Percentiles rank a stretch among this genome's conserved stretches.
These are phyloP conservation scores for Eucalyptus erythrocorys DNA, from an alignment of 345 rosid genomes.

Conservation along the genomic window DNA sequence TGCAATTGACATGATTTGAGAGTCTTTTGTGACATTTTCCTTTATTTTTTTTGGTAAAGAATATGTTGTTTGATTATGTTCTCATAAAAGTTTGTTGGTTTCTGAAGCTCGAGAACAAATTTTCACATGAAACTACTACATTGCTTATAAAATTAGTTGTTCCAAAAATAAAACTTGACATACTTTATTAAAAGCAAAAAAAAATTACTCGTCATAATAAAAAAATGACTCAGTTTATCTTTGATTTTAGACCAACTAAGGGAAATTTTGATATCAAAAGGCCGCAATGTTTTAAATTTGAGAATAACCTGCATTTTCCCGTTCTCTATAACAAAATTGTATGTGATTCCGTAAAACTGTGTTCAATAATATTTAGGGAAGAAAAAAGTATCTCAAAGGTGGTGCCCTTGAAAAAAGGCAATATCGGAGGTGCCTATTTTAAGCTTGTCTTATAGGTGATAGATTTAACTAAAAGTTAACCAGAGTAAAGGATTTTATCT, in stretches of 20 bases:
- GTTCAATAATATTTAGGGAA: no score
- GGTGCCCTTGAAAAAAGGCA: no score
- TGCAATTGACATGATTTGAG: background rate
- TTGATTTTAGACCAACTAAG: background rate
- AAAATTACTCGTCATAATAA: background rate
- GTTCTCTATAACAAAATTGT: background rate
- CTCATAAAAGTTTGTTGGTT: accelerated
- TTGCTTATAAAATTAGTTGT: background rate
- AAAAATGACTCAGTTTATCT: background rate
- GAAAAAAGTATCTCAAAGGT: background rate
- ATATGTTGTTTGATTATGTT: background rate
- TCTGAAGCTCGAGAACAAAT: background rate
- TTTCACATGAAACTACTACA: background rate
- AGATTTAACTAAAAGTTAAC: no score
- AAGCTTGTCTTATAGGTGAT: no score
- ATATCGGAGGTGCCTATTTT: no score
- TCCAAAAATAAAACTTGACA: background rate
- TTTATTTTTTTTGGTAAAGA: background rate
- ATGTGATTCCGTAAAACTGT: no score
- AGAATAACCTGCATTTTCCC: background rate
- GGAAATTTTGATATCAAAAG: background rate
- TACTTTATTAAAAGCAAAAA: background rate
- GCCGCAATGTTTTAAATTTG: background rate
- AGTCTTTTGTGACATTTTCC: background rate
- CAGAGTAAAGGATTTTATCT: no score